Evolutionary conservation across 2,329 filamentous ascomycete genomes (phyloP).

Genomic region (Drechslerella stenobrocha): DNA sequence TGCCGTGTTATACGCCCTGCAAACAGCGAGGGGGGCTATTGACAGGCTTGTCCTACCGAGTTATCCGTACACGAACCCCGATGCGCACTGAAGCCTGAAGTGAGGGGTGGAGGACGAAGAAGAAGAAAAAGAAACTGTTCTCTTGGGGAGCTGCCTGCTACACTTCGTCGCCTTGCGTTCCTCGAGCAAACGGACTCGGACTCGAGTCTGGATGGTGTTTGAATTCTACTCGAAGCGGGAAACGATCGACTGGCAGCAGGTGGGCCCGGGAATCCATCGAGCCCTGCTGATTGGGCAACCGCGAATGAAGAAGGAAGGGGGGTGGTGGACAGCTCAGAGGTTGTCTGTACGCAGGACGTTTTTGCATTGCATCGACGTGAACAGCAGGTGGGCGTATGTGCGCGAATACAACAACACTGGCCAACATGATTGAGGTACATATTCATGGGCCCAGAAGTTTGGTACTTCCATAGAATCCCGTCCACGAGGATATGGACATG

Average conservation of each 20-base stretch:
- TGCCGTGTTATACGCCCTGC: conserved; percentile 6
- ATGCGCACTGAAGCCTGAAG: not conserved
- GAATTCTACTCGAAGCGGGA: conserved; percentile 28
- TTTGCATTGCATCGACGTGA: conserved; percentile 5
- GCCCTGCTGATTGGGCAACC: conserved; percentile 36
- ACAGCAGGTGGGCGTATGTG: not conserved
- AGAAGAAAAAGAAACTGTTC: too few relatives aligned
- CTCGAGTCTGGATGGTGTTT: conserved; percentile 18
- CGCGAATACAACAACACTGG: not conserved
- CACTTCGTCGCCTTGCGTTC: conserved; percentile 6
- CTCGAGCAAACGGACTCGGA: not conserved
- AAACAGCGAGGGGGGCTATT: conserved; percentile 2
- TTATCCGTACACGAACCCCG: not conserved
- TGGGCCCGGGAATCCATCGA: not conserved
- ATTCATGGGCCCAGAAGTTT: conserved; percentile 10
- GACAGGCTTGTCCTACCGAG: not conserved
- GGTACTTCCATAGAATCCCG: conserved; percentile 45
- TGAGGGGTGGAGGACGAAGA: not conserved
- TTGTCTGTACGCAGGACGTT: not conserved
- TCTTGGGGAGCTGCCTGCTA: not conserved
- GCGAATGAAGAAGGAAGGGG: conserved; percentile 9
- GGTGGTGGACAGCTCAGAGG: conserved; percentile 39
- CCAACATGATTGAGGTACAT: not conserved
- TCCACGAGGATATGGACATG: conserved; percentile 32
- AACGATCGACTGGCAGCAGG: conserved; percentile 23